Base-by-base conservation (phyloP, 495 filamentous ascomycete genomes). In the Aspergillus olivimuriae region DNA sequence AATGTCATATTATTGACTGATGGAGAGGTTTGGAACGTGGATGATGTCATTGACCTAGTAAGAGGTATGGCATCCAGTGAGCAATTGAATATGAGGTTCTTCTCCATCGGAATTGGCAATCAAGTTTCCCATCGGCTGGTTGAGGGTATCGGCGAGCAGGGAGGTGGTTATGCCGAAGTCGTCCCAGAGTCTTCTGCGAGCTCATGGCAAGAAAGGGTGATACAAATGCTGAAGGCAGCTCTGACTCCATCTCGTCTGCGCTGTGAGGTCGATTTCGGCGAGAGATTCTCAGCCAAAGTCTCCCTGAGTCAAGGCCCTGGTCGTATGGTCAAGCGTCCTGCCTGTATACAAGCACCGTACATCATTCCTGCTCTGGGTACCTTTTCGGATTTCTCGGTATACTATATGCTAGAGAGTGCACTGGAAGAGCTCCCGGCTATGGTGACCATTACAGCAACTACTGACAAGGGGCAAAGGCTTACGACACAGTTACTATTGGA, bases 91-190 rank as follows among this genome's bases (percentile, higher is more conserved):
- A 34, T 58, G 20, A 10, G 57, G 17, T 51, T 58, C 18, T 61
- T 61, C 30, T 20, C 55, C n/a, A 30, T 61, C 1, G 57, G 57
- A 7, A 58, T 61, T 21, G 57, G 57, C 8, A 22, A 61, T 39
- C 2, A 19, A 3, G 57, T 58, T 14, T 61, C 57, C 1, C 48
- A 53, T 50, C 34, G 33, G 10, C 36, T 61, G 8, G 47, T 61
- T 20, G 48, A 61, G 24, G 55, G 56, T 22, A 59, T 62, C 39
- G 47, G 47, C 5, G 10, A 21, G 20, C 17, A 41, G 17, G 56
- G 58, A 9, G 51, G 50, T 8, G 53, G 58, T 5, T 55, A 47
- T 43, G 50, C 47, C 16, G 50, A 62, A 21, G 42, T 59, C 9
- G 46, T 61, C 19, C 39, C 34, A 5, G 20, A 41, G 12, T 32